phyloP scores from a whole-genome alignment of 176 grass and related monocot genomes.

The Oryza rufipogon region DNA sequence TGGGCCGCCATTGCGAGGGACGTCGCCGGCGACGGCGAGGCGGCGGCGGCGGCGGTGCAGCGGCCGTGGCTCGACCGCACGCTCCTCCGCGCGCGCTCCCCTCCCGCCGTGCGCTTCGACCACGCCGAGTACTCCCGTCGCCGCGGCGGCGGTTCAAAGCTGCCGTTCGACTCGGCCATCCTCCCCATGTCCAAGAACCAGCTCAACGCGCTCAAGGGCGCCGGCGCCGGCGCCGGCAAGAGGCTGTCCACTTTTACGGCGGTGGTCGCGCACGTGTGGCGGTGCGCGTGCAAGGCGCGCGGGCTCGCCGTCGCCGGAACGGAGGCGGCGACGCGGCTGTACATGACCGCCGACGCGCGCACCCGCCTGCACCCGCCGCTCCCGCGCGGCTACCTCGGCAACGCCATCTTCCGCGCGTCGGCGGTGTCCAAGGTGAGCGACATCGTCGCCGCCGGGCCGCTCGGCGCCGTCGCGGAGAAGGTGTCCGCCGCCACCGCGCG shows the following conservation, averaged over 20 bases:
- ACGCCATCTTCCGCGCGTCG: constrained; percentile 61
- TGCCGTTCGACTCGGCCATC: constrained; percentile 40
- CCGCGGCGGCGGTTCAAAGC: background rate
- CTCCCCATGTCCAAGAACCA: constrained; percentile 49
- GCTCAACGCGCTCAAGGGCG: constrained; percentile 40
- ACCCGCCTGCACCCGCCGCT: constrained; percentile 51
- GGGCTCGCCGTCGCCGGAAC: background rate
- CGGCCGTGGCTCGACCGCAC: constrained; percentile 53
- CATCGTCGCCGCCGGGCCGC: background rate
- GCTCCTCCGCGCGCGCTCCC: constrained; percentile 52
- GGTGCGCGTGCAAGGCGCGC: background rate
- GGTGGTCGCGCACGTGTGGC: constrained; percentile 54
- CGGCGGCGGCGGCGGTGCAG: background rate
- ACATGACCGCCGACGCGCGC: constrained; percentile 54
- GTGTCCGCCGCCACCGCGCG: constrained; percentile 29
- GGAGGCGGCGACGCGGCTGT: constrained; percentile 33
- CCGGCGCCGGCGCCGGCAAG: background rate
- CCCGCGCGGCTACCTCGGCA: constrained; percentile 53
- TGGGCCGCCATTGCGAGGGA: constrained; percentile 44
- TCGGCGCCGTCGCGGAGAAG: constrained; percentile 32
- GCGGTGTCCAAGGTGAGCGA: constrained; percentile 34
- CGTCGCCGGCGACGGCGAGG: background rate
- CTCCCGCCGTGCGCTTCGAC: constrained; percentile 45
- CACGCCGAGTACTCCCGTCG: constrained; percentile 54
- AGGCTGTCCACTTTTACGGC: constrained; percentile 51